Conservation (phyloP, 805 yeast genomes). For the Blastobotrys peoriensis region DNA sequence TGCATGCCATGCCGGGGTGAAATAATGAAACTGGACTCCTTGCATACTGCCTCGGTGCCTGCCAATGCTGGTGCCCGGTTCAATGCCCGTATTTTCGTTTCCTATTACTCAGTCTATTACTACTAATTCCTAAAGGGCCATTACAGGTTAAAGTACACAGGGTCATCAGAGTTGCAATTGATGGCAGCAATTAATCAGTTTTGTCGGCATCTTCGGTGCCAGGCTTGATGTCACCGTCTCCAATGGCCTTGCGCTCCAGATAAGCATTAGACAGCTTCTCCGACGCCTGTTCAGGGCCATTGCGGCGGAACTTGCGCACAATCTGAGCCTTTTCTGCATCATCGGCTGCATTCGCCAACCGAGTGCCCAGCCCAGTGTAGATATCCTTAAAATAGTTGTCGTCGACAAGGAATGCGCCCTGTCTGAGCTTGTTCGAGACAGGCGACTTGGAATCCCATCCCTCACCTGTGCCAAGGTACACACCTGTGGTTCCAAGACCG, state of each 20-base stretch:
- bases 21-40: too few species aligned
- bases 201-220: too few species aligned
- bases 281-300: slow-evolving; percentile 25
- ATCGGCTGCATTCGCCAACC: slow-evolving; percentile 7
- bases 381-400: slow-evolving; percentile 12
- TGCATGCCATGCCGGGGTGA: too few species aligned
- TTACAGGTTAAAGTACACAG: too few species aligned
- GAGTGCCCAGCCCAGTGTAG: slow-evolving; percentile 3
- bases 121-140: too few species aligned
- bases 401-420: slow-evolving; percentile 8
- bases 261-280: slow-evolving; percentile 20
- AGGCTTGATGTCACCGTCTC: slow-evolving; percentile 4
- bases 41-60: too few species aligned
- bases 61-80: too few species aligned
- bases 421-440: slow-evolving; percentile 3
- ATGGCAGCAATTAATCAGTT: too few species aligned
- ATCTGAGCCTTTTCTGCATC: slow-evolving; percentile 11
- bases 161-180: too few species aligned
- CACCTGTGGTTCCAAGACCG: slow-evolving; percentile 50
- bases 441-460: slow-evolving; percentile 45
- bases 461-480: slow-evolving; percentile 66
- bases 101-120: too few species aligned
- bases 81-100: too few species aligned
- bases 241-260: slow-evolving; percentile 15
- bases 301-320: slow-evolving; percentile 23